Evolutionary conservation across 2,329 filamentous ascomycete species (phyloP), one percentile per base, ranked within the genome.

Genomic region (Emmonsiellopsis sp.): DNA sequence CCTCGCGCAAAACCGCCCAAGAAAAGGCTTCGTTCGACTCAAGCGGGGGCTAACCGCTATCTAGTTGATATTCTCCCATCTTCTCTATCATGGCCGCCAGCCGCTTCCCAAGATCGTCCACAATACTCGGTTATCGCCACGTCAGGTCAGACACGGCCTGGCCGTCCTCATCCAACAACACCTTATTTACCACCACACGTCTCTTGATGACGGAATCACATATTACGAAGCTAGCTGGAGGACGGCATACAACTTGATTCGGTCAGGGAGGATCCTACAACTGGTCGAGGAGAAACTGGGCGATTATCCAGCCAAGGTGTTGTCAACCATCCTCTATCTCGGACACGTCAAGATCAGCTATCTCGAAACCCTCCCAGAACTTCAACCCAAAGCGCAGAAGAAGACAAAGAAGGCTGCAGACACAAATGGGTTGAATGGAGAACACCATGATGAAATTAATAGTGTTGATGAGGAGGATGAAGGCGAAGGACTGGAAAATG

Each of bases 91-190:
- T 68, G 93, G 93, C 58, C 84, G 91, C 62, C 84, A 90, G 49
- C 81, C 83, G 31, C 77, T 92, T 55, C 69, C 77, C 50, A 83
- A 85, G 57, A 76, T 98, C 34, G 79, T 78, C 42, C 83, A 85
- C 50, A 79, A 87, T 65, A 90, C 88, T 17, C 81, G 83, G 49
- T 80, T 96, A 49, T 82, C 80, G 52, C 77, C 80, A n/a, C 82
- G 83, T 51, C 85, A 94, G 65, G 75, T 95, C 58, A 87, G 85
- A 62, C 84, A 91, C 71, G 90, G 87, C 17, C 78, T 98, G 50
- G 84, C 84, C 51, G 85, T 93, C 34, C 83, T 97, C 58, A 81
- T 95, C 42, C 92, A 97, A 67, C 87, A 95, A 66, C 89, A 91
- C 64, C 81, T 97, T 48, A 76, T 94, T 57, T 88, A 84, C 68